Evolutionary conservation across 2,329 filamentous ascomycete genomes (phyloP).

Genomic region (Colletotrichum lindemuthianum): DNA sequence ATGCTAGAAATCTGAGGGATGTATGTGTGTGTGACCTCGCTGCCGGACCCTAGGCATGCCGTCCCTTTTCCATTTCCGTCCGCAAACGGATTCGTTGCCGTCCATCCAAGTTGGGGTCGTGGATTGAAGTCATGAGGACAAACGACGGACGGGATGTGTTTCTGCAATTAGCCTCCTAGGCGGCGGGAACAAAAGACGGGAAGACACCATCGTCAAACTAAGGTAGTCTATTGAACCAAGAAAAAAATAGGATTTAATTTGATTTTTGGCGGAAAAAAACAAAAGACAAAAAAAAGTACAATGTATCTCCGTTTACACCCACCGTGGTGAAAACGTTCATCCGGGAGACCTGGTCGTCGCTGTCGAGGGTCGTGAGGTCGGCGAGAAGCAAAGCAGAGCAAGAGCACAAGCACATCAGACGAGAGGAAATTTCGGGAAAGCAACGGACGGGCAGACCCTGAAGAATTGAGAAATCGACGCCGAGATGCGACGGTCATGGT

Average conservation of each 20-base stretch:
- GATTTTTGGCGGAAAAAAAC: background rate
- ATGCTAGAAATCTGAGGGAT: background rate
- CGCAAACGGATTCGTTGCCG: slow-evolving; percentile 31
- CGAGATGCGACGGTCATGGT: background rate
- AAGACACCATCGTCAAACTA: background rate
- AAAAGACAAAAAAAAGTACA: background rate
- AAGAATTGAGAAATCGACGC: background rate
- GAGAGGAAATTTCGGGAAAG: slow-evolving; percentile 21
- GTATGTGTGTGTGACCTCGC: too few relatives aligned
- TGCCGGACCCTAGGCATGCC: too few relatives aligned
- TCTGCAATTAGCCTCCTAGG: slow-evolving; percentile 26
- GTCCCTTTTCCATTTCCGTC: slow-evolving; percentile 12
- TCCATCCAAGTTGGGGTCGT: background rate
- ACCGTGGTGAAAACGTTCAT: slow-evolving; percentile 24
- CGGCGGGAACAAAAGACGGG: background rate
- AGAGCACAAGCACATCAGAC: slow-evolving; percentile 29
- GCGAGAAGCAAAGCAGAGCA: background rate
- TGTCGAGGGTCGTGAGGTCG: background rate
- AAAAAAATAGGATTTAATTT: background rate
- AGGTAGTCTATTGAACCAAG: background rate
- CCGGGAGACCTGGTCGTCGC: slow-evolving; percentile 11
- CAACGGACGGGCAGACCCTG: slow-evolving; percentile 20
- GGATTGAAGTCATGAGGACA: slow-evolving; percentile 24
- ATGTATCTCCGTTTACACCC: background rate
- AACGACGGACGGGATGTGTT: slow-evolving; percentile 9